Conservation (phyloP, 2,329 filamentous ascomycete species). For the Plenodomus biglobosus region DNA sequence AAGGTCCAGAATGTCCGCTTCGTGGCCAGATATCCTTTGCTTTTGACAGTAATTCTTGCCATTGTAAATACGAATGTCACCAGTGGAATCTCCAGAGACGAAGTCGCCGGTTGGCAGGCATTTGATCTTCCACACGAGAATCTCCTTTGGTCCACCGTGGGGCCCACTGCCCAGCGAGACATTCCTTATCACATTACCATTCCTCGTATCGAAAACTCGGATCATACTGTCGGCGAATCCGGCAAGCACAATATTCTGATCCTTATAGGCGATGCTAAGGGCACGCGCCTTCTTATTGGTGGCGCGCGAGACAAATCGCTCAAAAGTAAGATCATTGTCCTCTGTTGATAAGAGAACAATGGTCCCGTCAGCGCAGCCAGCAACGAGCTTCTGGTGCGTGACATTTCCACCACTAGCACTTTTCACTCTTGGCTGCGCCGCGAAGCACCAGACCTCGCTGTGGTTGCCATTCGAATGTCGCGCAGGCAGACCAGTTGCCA, state of each 20-base stretch:
- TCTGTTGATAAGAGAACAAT: conserved; percentile 84
- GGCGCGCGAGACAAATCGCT: conserved; percentile 72
- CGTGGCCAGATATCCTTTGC: conserved; percentile 83
- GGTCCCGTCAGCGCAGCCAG: conserved; percentile 88
- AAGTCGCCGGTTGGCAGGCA: conserved; percentile 85
- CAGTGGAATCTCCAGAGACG: conserved; percentile 91
- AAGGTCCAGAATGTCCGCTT: conserved; percentile 88
- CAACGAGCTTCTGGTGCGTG: conserved; percentile 66
- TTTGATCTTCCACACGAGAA: conserved; percentile 92
- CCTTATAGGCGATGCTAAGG: conserved; percentile 88
- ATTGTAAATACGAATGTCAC: conserved; percentile 91
- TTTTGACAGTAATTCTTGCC: conserved; percentile 86
- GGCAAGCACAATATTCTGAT: conserved; percentile 77
- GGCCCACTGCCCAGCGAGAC: conserved; percentile 85
- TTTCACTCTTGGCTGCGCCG: conserved; percentile 71
- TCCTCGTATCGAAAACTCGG: conserved; percentile 82
- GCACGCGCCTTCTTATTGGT: conserved; percentile 84
- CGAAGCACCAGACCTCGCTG: conserved; percentile 95
- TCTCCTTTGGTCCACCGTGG: conserved; percentile 74
- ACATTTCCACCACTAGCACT: conserved; percentile 23
- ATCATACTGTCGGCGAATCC: conserved; percentile 98
- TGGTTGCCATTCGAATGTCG: conserved; percentile 88
- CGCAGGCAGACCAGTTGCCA: conserved; percentile 74
- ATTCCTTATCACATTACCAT: conserved; percentile 71
- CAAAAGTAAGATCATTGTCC: conserved; percentile 78